These are phyloP conservation scores for Alternaria ethzedia DNA, from an alignment of 2,329 filamentous ascomycete species.

Conservation along the genomic window DNA sequence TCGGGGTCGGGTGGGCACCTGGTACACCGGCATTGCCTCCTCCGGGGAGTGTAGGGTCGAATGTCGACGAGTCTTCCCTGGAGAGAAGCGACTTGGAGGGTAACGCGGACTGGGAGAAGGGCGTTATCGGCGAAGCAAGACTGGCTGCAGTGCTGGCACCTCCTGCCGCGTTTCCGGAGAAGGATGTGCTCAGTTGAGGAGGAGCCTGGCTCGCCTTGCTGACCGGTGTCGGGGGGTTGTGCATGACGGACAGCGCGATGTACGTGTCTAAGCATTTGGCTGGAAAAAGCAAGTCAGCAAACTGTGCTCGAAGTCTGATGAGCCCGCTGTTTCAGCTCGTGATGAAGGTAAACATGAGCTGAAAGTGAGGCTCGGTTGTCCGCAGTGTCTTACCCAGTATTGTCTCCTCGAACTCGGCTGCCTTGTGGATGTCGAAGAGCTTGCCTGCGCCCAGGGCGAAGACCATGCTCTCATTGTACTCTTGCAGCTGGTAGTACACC, in stretches of 20 bases:
- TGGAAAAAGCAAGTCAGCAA: slow-evolving; percentile 39
- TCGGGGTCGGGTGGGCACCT: slow-evolving; percentile 61
- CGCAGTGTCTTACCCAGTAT: slow-evolving; percentile 73
- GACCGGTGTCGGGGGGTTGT: slow-evolving; percentile 59
- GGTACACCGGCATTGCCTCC: slow-evolving; percentile 62
- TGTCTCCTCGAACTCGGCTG: slow-evolving; percentile 97
- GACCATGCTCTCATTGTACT: slow-evolving; percentile 99
- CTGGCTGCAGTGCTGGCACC: slow-evolving; percentile 68
- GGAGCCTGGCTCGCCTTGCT: slow-evolving; percentile 59
- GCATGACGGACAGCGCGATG: slow-evolving; percentile 76
- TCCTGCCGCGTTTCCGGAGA: slow-evolving; percentile 70
- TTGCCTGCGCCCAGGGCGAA: slow-evolving; percentile 95
- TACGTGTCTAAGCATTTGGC: slow-evolving; percentile 98
- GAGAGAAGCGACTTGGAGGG: slow-evolving; percentile 96
- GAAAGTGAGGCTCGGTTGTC: not conserved
- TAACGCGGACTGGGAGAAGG: slow-evolving; percentile 91
- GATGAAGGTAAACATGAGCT: not conserved
- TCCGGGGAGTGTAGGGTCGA: slow-evolving; percentile 62
- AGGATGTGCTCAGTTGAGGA: slow-evolving; percentile 80
- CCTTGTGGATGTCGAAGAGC: slow-evolving; percentile 88
- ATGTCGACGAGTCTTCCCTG: slow-evolving; percentile 71
- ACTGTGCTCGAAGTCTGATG: not conserved
- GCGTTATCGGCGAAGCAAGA: slow-evolving; percentile 86
- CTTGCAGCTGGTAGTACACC: slow-evolving; percentile 98
- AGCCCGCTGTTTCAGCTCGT: not conserved